Conservation (phyloP, 345 rosid species). For the Mangifera indica region DNA sequence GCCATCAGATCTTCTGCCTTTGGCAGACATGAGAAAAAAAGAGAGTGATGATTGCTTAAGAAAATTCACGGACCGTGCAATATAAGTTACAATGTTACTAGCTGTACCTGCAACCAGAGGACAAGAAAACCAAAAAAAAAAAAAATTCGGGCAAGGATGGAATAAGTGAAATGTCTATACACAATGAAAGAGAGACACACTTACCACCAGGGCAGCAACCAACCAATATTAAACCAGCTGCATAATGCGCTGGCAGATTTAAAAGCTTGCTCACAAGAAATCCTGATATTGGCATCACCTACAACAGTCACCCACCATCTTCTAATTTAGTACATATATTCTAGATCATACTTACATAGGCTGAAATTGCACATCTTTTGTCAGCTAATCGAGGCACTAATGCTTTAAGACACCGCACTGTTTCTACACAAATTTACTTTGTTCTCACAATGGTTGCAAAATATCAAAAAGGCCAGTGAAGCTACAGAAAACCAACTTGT, state of each 20-base stretch:
- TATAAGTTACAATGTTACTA: constrained; percentile 85
- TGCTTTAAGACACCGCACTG: background rate
- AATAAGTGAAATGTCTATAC: background rate
- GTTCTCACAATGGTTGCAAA: background rate
- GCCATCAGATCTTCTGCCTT: constrained; percentile 25
- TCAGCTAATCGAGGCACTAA: background rate
- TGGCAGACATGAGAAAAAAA: constrained; percentile 6
- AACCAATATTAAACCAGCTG: constrained; percentile 91
- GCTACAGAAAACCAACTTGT: background rate
- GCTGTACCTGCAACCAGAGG: constrained; percentile 70
- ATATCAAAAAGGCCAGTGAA: background rate
- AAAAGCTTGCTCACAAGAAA: constrained; percentile 77
- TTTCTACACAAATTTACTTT: background rate
- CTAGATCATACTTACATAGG: background rate
- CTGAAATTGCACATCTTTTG: background rate
- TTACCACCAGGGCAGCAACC: constrained; percentile 96
- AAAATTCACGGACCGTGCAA: constrained; percentile 57
- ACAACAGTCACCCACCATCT: constrained; percentile 17
- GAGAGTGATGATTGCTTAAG: constrained; percentile 8
- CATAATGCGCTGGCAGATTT: constrained; percentile 78
- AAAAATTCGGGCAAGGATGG: constrained; percentile 11
- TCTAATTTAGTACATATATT: background rate
- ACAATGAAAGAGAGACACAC: constrained; percentile 6
- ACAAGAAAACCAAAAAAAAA: constrained; percentile 14
- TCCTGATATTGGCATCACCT: constrained; percentile 91